These are phyloP conservation scores for Colletotrichum cereale DNA, from an alignment of 2,329 filamentous ascomycete genomes.

Conservation along the genomic window DNA sequence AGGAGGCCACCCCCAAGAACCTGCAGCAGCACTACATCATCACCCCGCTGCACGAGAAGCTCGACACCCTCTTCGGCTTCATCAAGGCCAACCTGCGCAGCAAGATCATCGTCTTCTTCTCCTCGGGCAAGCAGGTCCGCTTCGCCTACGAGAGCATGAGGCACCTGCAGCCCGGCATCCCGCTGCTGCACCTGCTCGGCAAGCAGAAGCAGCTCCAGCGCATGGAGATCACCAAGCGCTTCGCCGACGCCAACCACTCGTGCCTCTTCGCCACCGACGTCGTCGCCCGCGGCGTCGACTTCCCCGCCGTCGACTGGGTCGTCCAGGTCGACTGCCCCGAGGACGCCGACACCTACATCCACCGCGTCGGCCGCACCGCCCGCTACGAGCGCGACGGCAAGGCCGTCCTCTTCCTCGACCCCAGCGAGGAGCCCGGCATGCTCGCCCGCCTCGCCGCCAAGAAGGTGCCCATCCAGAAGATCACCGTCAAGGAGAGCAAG, in stretches of 20 bases:
- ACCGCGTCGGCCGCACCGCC: constrained; percentile 94
- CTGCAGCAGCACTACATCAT: constrained; percentile 93
- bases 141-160: constrained; percentile 96
- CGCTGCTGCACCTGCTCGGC: constrained; percentile 91
- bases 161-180: constrained; percentile 93
- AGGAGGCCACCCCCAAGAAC: constrained; percentile 84
- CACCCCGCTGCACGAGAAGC: constrained; percentile 86
- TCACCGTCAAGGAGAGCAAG: constrained; percentile 90
- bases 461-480: constrained; percentile 88
- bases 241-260: constrained; percentile 82
- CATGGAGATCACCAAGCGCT: constrained; percentile 87
- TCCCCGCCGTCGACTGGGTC: constrained; percentile 97
- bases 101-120: constrained; percentile 96
- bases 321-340: constrained; percentile 99
- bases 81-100: constrained; percentile 90
- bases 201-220: constrained; percentile 92
- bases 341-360: constrained; percentile 97
- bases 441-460: constrained; percentile 85
- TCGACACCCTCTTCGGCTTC: constrained; percentile 94
- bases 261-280: constrained; percentile 97
- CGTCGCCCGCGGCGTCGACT: constrained; percentile 92
- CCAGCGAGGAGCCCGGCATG: constrained; percentile 94
- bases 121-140: constrained; percentile 94
- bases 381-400: constrained; percentile 89
- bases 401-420: constrained; percentile 91